These are phyloP conservation scores for Parmales sp. DNA, from an alignment of 108 stramenopile species.

Conservation along the genomic window DNA sequence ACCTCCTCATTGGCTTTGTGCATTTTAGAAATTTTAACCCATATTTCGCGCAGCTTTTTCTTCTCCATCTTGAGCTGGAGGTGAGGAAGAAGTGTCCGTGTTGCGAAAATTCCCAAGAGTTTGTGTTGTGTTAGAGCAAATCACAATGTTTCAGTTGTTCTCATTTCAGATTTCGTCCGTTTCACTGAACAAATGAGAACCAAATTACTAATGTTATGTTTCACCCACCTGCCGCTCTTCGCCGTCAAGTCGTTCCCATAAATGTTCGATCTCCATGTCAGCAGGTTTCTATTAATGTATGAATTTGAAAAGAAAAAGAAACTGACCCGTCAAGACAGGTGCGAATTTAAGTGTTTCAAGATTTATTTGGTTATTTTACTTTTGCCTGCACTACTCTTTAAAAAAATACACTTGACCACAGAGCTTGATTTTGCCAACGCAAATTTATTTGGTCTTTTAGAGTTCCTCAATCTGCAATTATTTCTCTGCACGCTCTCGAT, in stretches of 20 bases:
- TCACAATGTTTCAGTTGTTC: not conserved
- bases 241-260: slow-evolving; percentile 2
- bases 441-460: too few species aligned
- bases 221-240: not conserved
- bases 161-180: not conserved
- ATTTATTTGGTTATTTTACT: too few species aligned
- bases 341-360: too few species aligned
- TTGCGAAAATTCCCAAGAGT: not conserved
- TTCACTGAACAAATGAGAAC: not conserved
- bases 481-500: too few species aligned
- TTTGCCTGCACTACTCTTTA: too few species aligned
- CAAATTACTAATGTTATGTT: not conserved
- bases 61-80: slow-evolving; percentile 1
- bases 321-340: too few species aligned
- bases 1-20: slow-evolving; percentile 7
- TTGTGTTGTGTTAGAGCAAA: not conserved
- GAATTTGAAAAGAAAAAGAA: too few species aligned
- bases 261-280: not conserved
- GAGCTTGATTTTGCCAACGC: too few species aligned
- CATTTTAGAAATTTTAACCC: slow-evolving; percentile 6
- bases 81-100: not conserved
- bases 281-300: too few species aligned
- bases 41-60: slow-evolving; percentile 8
- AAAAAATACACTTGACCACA: too few species aligned
- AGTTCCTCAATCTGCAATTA: too few species aligned